Evolutionary conservation across 2,329 filamentous ascomycete genomes (phyloP).

Genomic region (Sporothrix brasiliensis): DNA sequence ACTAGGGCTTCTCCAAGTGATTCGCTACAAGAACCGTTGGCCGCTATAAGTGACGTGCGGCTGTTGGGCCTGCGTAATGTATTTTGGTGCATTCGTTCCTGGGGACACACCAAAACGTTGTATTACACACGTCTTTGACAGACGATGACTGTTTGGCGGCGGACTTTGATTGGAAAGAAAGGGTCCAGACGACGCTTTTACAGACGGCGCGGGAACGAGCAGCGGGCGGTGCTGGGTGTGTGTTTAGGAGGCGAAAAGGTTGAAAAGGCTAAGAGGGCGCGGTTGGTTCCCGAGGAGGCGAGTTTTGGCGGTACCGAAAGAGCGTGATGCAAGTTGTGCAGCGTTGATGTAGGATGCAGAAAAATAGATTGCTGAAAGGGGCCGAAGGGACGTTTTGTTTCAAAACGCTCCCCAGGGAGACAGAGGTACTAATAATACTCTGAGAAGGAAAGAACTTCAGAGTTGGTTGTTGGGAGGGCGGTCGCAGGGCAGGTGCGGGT

Average conservation of each 20-base stretch:
- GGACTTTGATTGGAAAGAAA: neutral
- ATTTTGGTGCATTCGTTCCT: slow-evolving; percentile 27
- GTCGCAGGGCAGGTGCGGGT: slow-evolving; percentile 17
- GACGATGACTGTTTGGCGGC: neutral
- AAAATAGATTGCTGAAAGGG: slow-evolving; percentile 21
- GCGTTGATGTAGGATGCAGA: neutral
- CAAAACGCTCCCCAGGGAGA: neutral
- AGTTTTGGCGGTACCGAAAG: slow-evolving; percentile 7
- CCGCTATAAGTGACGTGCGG: slow-evolving; percentile 17
- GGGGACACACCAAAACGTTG: neutral
- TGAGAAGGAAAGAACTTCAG: slow-evolving; percentile 11
- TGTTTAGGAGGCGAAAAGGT: neutral
- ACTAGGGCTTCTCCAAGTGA: neutral
- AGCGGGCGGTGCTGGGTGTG: neutral
- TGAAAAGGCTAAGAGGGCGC: neutral
- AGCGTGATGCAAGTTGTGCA: neutral
- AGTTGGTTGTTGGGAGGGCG: neutral
- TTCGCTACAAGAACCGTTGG: neutral
- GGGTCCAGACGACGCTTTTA: neutral
- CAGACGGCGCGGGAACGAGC: neutral
- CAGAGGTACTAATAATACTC: slow-evolving; percentile 23
- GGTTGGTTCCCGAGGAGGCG: slow-evolving; percentile 14
- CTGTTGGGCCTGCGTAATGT: slow-evolving; percentile 9
- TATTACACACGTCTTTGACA: neutral
- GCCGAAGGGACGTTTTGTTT: neutral